Percentiles rank a stretch among this genome's conserved stretches.
Conservation (phyloP, 2,329 filamentous ascomycete genomes). For the Erysiphe pisi region DNA sequence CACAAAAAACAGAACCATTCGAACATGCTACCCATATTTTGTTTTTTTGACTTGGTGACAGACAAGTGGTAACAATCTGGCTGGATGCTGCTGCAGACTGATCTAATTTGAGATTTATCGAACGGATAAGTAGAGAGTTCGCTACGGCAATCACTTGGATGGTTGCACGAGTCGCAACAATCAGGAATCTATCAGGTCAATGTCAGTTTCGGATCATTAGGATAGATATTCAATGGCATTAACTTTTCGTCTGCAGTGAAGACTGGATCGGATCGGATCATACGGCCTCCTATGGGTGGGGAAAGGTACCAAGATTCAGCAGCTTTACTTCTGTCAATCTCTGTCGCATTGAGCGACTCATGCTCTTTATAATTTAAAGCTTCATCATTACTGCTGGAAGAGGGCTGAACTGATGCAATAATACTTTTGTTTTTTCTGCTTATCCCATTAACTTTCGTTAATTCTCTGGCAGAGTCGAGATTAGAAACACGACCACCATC, state of each 20-base stretch:
- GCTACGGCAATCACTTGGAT: constrained; percentile 71
- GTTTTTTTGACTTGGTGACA: constrained; percentile 41
- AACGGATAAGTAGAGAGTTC: constrained; percentile 69
- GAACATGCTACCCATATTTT: constrained; percentile 52
- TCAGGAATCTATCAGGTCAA: constrained; percentile 46
- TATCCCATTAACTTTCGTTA: constrained; percentile 32
- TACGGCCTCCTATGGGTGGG: constrained; percentile 53
- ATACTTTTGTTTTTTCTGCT: constrained; percentile 30
- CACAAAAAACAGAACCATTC: constrained; percentile 47
- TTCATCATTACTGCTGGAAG: neutral
- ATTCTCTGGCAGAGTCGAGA: constrained; percentile 32
- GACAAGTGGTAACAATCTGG: constrained; percentile 38
- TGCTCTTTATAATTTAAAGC: neutral
- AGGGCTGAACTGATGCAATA: constrained; percentile 20
- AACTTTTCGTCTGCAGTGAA: constrained; percentile 52
- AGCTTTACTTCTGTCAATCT: constrained; percentile 26
- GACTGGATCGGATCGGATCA: constrained; percentile 54
- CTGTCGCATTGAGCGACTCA: neutral
- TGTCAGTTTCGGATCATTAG: constrained; percentile 29
- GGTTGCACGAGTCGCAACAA: constrained; percentile 62
- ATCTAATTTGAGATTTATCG: constrained; percentile 47
- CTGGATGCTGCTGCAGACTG: constrained; percentile 30
- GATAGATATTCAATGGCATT: constrained; percentile 28
- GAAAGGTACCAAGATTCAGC: constrained; percentile 47
- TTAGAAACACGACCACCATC: constrained; percentile 30